Percentiles rank a stretch among this genome's conserved stretches.
Evolutionary conservation across 2,329 filamentous ascomycete genomes (phyloP).

Genomic region (Monosporascus cannonballus): DNA sequence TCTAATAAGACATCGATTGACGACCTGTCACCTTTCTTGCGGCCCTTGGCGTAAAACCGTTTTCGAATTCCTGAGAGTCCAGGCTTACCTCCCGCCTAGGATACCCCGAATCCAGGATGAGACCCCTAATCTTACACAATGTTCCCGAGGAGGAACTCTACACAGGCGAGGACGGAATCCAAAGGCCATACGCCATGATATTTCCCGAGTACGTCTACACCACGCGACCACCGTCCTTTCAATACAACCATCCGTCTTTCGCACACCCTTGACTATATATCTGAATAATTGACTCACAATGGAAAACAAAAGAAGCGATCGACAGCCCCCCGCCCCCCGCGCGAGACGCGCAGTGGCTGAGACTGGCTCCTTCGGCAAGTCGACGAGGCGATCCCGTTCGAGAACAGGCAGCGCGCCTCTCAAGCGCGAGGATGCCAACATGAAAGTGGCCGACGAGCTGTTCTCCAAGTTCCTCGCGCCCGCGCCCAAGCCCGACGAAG

Average conservation of each 20-base stretch:
- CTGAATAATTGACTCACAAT: constrained; percentile 6
- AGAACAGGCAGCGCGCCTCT: constrained; percentile 51
- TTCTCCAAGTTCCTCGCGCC: constrained; percentile 53
- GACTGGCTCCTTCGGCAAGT: constrained; percentile 61
- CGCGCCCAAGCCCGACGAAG: constrained; percentile 21
- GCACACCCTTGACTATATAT: background rate
- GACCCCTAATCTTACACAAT: constrained; percentile 61
- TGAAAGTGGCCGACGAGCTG: constrained; percentile 55
- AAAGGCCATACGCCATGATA: constrained; percentile 60
- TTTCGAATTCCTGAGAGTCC: background rate
- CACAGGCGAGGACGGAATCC: constrained; percentile 58
- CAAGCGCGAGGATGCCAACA: constrained; percentile 55
- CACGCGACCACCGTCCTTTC: no score
- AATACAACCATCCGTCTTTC: background rate
- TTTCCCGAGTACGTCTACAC: constrained; percentile 49
- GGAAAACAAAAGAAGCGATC: constrained; percentile 41
- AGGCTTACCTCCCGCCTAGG: background rate
- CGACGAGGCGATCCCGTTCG: constrained; percentile 57
- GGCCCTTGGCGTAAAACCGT: background rate
- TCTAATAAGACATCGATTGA: no score
- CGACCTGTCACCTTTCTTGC: no score
- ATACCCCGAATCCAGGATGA: constrained; percentile 36
- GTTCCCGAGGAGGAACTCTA: constrained; percentile 64
- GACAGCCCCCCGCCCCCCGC: constrained; percentile 40
- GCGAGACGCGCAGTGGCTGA: constrained; percentile 50